Conservation (phyloP, 2,329 filamentous ascomycete genomes). For the Venturia effusa region DNA sequence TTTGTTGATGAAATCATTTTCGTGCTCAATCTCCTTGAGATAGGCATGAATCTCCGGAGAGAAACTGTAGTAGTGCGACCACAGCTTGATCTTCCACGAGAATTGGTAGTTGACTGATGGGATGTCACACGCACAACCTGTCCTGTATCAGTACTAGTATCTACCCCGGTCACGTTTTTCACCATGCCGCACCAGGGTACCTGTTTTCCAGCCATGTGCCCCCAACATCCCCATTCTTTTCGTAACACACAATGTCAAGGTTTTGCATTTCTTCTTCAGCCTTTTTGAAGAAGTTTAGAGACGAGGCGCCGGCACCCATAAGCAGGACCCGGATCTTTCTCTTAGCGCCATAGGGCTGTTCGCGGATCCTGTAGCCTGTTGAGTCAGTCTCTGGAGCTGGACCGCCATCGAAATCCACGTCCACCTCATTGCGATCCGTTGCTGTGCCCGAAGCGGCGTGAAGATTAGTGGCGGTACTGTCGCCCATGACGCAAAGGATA, state of each 20-base stretch:
- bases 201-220: slow-evolving; percentile 21
- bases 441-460: slow-evolving; percentile 7
- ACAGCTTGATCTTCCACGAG: slow-evolving; percentile 39
- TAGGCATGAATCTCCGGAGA: slow-evolving; percentile 39
- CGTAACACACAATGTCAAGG: slow-evolving; percentile 28
- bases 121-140: slow-evolving; percentile 35
- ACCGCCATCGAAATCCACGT: slow-evolving; percentile 12
- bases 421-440: background rate
- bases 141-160: background rate
- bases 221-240: slow-evolving; percentile 27
- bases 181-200: slow-evolving; percentile 16
- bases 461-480: background rate
- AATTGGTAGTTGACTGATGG: slow-evolving; percentile 40
- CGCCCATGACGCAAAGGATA: background rate
- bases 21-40: slow-evolving; percentile 33
- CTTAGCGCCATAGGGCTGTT: slow-evolving; percentile 33
- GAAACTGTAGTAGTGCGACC: slow-evolving; percentile 38
- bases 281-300: slow-evolving; percentile 33
- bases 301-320: slow-evolving; percentile 33
- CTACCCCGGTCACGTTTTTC: background rate
- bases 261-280: slow-evolving; percentile 32
- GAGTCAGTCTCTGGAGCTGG: slow-evolving; percentile 27
- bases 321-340: slow-evolving; percentile 28
- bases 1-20: slow-evolving; percentile 34
- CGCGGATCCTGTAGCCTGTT: slow-evolving; percentile 31